Evolutionary conservation across 148 eudicot species (phyloP), one percentile per base, ranked within the genome.

Genomic region (Diospyros kaki): DNA sequence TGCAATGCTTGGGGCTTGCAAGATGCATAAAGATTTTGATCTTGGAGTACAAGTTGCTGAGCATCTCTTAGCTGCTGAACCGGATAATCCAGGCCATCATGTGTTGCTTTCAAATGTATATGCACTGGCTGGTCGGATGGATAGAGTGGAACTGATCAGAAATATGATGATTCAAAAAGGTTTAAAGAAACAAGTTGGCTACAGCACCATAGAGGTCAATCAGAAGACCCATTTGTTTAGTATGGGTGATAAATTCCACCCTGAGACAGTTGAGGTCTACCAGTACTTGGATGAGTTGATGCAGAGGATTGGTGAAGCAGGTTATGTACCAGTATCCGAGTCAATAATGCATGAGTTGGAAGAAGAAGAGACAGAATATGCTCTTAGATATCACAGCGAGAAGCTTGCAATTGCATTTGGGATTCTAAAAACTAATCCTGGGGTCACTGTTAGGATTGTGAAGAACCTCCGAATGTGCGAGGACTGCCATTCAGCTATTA

Each of bases 381-480:
- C 85, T 14, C 79, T 89, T 52, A 71, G 89, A 75, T 88, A 84
- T 63, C 93, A 89, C 40, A 89, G 93, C 45, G 93, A 89, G 79
- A 89, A 87, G 85, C 89, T 89, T 10, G 93, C 93, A 2, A 73
- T 89, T 43, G 85, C 93, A 8, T 89, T 79, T 72, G 93, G 91
- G 53, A 79, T 89, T 75, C 40, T 87, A 75, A 87, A 75, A 69
- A 78, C 80, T 11, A 75, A 79, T 9, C 75, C 60, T 39, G 81
- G 82, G 15, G 67, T 68, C 42, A 8, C 69, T n/a, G 82, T 89
- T 13, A 73, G 88, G 68, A 75, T 89, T 64, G 85, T 76, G 59
- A 89, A 89, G 88, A 89, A 89, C 81, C 82, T 89, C 64, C 68
- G 93, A 52, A 84, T 86, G 89, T 89, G 93, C 76, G 91, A 87